Evolutionary conservation across 305 asterid species (phyloP), one percentile per base, ranked within the genome.

Genomic region (Fraxinus dipetala): DNA sequence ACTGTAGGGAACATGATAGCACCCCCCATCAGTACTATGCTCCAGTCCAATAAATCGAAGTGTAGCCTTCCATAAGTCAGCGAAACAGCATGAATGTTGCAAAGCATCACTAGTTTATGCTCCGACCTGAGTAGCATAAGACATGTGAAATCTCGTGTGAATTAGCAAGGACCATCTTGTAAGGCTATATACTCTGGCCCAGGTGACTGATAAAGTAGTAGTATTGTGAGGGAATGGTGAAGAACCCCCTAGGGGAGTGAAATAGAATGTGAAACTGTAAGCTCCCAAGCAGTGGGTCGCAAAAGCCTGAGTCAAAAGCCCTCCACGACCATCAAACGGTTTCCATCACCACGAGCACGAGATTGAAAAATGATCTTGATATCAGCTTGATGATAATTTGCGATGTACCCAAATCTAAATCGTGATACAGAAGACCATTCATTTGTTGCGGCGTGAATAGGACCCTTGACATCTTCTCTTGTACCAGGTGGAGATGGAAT

Each of bases 341-440:
- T 3, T 0, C 85, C 87, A 7, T 88, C 90, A 1, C 85, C 87
- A 45, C 4, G 6, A 3, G 56, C 56, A 45, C 18, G 6, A 87
- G 90, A n/a, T 82, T 77, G 48, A 30, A 86, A 87, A 45, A 86
- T 83, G 31, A 85, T 85, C 77, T 83, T 83, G 5, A 89, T 70
- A 18, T 89, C 86, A 13, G 90, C 90, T 2, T 6, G 22, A 4
- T 74, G 18, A 45, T 11, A 45, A 13, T 45, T 45, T 45, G 54
- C 3, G 18, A 45, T 45, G 56, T 45, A 45, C 48, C 14, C 1
- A 40, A 40, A 40, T 40, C 48, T 40, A 40, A 40, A 40, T 0
- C 56, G 5, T 4, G 56, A 11, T 13, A 13, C 56, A 45, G 56
- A 45, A 45, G 56, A 45, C 5, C 56, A 45, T 45, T 45, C 56